Conservation (phyloP, 305 asterid genomes). For the Stenogyne calaminthoides region DNA sequence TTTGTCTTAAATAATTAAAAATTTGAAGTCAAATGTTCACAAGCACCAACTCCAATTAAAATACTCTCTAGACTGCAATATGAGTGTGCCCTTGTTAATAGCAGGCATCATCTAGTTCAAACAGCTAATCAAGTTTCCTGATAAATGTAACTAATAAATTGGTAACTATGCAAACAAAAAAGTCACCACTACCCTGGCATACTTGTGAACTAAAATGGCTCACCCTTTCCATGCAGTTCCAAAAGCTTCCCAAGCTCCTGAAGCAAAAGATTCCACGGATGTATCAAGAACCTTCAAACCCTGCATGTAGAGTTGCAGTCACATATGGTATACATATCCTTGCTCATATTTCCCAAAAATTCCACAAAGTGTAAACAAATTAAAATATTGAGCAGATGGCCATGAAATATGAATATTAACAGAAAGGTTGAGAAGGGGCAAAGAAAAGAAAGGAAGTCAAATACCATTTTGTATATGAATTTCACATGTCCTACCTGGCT, state of each 20-base stretch:
- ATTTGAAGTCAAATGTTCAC: not conserved
- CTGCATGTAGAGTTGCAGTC: slow-evolving; percentile 37
- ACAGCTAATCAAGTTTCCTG: slow-evolving; percentile 12
- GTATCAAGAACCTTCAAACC: slow-evolving; percentile 58
- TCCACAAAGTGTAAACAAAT: not conserved
- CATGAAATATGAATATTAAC: not conserved
- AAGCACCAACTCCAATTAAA: not conserved
- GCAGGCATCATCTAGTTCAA: slow-evolving; percentile 5
- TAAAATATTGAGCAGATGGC: slow-evolving; percentile 7
- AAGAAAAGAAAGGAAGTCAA: not conserved
- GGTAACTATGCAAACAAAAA: slow-evolving; percentile 1
- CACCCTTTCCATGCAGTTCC: slow-evolving; percentile 68
- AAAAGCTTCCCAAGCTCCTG: slow-evolving; percentile 70
- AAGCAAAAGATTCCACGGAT: slow-evolving; percentile 60
- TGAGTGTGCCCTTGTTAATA: not conserved
- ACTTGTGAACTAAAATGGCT: slow-evolving; percentile 41
- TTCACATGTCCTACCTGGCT: slow-evolving; percentile 68
- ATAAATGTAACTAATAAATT: slow-evolving; percentile 8
- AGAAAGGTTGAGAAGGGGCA: slow-evolving; percentile 5
- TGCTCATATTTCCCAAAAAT: not conserved
- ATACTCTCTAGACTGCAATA: not conserved
- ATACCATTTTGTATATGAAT: slow-evolving; percentile 3
- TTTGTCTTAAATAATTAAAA: not conserved
- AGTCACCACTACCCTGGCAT: slow-evolving; percentile 11
- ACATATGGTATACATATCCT: slow-evolving; percentile 12